These are phyloP conservation scores for Martiniozyma abietophila DNA, from an alignment of 805 yeast genomes.

Conservation along the genomic window DNA sequence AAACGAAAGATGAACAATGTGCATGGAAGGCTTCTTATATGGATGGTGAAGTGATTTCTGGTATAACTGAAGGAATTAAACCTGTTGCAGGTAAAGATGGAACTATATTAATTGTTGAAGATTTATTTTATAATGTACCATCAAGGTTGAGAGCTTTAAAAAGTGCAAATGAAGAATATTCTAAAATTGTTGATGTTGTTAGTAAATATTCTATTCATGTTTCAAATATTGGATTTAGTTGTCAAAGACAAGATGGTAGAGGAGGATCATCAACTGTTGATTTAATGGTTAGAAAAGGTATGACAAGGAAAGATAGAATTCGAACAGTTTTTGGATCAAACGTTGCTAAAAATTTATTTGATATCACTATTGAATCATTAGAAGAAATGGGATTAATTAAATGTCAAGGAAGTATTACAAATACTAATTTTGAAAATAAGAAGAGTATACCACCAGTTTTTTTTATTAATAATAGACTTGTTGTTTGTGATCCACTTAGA, in stretches of 20 bases:
- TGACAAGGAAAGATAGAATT: slow-evolving; percentile 56
- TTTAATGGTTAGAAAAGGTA: slow-evolving; percentile 45
- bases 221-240: slow-evolving; percentile 58
- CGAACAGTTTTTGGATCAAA: slow-evolving; percentile 61
- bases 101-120: slow-evolving; percentile 78
- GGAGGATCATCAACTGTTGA: slow-evolving; percentile 49
- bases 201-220: slow-evolving; percentile 79
- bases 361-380: slow-evolving; percentile 29
- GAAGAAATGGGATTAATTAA: slow-evolving; percentile 40
- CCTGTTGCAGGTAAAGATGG: slow-evolving; percentile 86
- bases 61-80: slow-evolving; percentile 34
- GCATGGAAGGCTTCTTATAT: slow-evolving; percentile 66
- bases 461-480: slow-evolving; percentile 80
- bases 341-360: slow-evolving; percentile 56
- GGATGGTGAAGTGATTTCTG: slow-evolving; percentile 46
- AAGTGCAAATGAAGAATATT: slow-evolving; percentile 64
- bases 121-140: slow-evolving; percentile 81
- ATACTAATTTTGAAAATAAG: slow-evolving; percentile 61
- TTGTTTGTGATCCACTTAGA: slow-evolving; percentile 70
- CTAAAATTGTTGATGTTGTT: slow-evolving; percentile 70
- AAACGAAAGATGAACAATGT: slow-evolving; percentile 45
- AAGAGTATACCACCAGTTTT: slow-evolving; percentile 60
- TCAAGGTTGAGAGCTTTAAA: slow-evolving; percentile 61
- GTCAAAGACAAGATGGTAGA: slow-evolving; percentile 57
- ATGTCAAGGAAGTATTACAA: slow-evolving; percentile 57